These are phyloP conservation scores for Calonectria montana DNA, from an alignment of 2,329 filamentous ascomycete species.

Conservation along the genomic window DNA sequence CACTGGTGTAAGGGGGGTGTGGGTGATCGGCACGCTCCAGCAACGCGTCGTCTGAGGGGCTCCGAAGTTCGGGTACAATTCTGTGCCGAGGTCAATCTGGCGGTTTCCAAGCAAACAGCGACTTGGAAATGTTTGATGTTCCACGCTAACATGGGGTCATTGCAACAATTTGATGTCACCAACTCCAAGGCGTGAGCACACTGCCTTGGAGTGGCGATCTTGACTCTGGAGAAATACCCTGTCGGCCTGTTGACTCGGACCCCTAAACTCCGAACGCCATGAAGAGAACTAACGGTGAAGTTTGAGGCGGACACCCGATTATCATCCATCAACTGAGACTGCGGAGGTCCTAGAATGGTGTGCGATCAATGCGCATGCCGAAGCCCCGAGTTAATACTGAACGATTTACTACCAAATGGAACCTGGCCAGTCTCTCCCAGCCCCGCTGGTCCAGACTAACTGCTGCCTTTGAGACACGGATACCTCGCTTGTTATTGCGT, in stretches of 20 bases:
- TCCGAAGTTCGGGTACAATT: not conserved
- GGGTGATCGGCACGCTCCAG: conserved; percentile 23
- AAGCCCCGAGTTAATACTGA: not conserved
- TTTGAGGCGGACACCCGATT: not conserved
- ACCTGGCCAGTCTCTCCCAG: not conserved
- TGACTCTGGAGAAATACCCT: not conserved
- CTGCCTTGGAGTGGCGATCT: not conserved
- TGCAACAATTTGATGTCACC: not conserved
- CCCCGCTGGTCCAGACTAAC: not conserved
- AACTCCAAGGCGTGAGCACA: not conserved
- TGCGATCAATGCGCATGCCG: not conserved
- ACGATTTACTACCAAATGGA: not conserved
- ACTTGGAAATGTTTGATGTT: not conserved
- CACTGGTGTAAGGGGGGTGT: conserved; percentile 21
- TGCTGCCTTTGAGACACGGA: conserved; percentile 4
- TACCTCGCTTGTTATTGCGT: not conserved
- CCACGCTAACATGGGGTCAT: not conserved
- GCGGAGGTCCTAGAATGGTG: not conserved
- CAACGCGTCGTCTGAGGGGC: conserved; percentile 19
- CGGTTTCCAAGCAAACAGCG: not conserved
- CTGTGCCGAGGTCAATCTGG: not conserved
- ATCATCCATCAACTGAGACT: not conserved
- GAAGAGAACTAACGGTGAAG: not conserved
- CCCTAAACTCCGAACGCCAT: not conserved
- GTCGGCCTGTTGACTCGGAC: conserved; percentile 1